phyloP scores from a whole-genome alignment of 495 filamentous ascomycete genomes.

The Xylaria castorea region DNA sequence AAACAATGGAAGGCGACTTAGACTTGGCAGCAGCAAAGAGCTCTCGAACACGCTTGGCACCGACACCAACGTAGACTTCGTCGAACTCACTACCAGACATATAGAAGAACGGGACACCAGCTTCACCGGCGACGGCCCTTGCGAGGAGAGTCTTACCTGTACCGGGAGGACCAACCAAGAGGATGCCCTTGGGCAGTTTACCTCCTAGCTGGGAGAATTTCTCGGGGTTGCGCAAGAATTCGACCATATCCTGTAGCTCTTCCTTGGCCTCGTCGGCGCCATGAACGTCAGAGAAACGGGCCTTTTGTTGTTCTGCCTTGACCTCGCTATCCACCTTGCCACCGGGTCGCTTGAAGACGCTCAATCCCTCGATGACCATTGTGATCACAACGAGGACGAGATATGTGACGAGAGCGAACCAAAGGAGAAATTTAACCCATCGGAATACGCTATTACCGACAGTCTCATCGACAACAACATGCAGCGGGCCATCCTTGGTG shows the following conservation, averaged over 20 bases:
- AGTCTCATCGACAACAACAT: conserved; percentile 96
- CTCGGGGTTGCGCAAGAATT: conserved; percentile 91
- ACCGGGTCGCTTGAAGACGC: conserved; percentile 77
- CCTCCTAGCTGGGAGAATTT: conserved; percentile 91
- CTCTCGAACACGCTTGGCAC: conserved; percentile 96
- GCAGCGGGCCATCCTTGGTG: conserved; percentile 78
- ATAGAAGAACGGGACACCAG: conserved; percentile 98
- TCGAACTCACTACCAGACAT: conserved; percentile 99
- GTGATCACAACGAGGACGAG: conserved; percentile 75
- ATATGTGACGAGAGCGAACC: conserved; percentile 78
- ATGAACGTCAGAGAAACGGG: conserved; percentile 92
- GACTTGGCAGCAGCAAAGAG: conserved; percentile 86
- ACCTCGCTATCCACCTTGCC: conserved; percentile 76
- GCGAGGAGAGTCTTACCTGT: conserved; percentile 98
- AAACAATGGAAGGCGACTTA: conserved; percentile 95
- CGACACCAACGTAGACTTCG: conserved; percentile 97
- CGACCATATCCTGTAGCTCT: conserved; percentile 94
- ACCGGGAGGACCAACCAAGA: conserved; percentile 93
- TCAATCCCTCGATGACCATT: conserved; percentile 78
- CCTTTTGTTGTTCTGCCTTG: conserved; percentile 86
- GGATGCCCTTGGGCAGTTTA: conserved; percentile 94
- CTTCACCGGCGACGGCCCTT: conserved; percentile 94
- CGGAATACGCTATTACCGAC: conserved; percentile 78
- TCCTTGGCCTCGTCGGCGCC: conserved; percentile 98
- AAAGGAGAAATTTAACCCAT: conserved; percentile 85